Evolutionary conservation across 2,329 filamentous ascomycete genomes (phyloP), one percentile per base, ranked within the genome.

Genomic region (Ophiostoma ulmi): DNA sequence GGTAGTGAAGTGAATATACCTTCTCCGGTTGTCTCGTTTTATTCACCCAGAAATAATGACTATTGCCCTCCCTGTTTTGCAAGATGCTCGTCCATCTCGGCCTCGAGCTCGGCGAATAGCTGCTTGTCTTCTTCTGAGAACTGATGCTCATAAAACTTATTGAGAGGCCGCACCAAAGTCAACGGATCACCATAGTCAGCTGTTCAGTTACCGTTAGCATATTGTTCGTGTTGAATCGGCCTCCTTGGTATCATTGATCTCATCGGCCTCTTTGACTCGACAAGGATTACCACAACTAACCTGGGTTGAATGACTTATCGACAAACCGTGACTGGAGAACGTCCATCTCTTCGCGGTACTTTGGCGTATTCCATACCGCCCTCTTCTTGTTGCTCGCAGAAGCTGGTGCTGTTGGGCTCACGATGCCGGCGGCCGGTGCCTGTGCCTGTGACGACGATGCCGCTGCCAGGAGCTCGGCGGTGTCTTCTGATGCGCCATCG

Each of bases 141-240:
- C 11, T 11, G 3, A 13, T 7, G 65, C 38, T 7, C n/a, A 63
- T 76, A 77, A 58, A 36, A n/a, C 64, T 70, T 68, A 13, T 75
- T 76, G 4, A 78, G 70, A 3, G 76, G 74, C 66, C 78, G 74
- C 35, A 81, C 78, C 35, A 80, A 79, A 17, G 79, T 74, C 70
- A 87, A 77, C 41, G 85, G 84, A 72, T 87, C 84, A 8, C 80
- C 80, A 69, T 82, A 84, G 52, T 82, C 79, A 69, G 76, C 78
- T 79, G 31, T 10, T 7, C 31, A 39, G 38, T 3, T 3, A 3
- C 17, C 11, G 14, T 58, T 69, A 75, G 70, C 72, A 72, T 39
- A 31, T 20, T 73, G 3, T 31, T 64, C 4, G 81, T 36, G 13
- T 44, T 44, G 41, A 14, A 5, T 0, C 17, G 13, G 3, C 14